phyloP scores from a whole-genome alignment of 202 grass and related monocot species.

The Carex sylvatica region DNA sequence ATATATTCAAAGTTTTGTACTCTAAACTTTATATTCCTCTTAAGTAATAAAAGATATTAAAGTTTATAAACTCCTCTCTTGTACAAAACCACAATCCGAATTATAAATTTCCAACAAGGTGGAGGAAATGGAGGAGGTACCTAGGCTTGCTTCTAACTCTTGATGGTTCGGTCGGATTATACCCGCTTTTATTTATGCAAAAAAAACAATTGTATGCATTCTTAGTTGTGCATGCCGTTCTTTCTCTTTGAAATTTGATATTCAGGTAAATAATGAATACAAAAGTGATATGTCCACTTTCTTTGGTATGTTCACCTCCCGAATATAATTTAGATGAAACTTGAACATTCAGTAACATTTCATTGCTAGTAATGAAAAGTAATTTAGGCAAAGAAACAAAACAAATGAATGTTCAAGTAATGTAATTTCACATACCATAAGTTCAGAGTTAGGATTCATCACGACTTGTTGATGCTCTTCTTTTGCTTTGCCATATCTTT shows the following conservation, averaged over 20 bases:
- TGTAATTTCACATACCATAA: constrained; percentile 47
- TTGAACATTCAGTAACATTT: neutral
- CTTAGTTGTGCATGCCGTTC: neutral
- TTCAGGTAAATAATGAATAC: neutral
- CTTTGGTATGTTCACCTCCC: neutral
- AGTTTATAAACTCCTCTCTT: too few relatives aligned
- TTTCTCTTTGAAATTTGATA: neutral
- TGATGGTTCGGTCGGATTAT: too few relatives aligned
- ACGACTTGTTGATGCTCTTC: constrained; percentile 41
- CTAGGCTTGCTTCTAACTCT: too few relatives aligned
- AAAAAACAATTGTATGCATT: neutral
- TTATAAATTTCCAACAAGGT: too few relatives aligned
- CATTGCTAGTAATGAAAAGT: neutral
- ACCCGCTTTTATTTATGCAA: too few relatives aligned
- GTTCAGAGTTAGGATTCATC: constrained; percentile 50
- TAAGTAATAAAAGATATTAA: too few relatives aligned
- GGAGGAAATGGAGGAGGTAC: too few relatives aligned
- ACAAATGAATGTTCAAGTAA: neutral
- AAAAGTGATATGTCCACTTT: neutral
- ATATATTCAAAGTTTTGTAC: too few relatives aligned
- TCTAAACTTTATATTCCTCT: too few relatives aligned
- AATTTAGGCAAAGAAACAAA: neutral
- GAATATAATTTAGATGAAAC: neutral
- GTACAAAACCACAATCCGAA: too few relatives aligned
- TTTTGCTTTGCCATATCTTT: constrained; percentile 62